Conservation (phyloP, 2,329 filamentous ascomycete genomes). For the Aspergillus caelatus region DNA sequence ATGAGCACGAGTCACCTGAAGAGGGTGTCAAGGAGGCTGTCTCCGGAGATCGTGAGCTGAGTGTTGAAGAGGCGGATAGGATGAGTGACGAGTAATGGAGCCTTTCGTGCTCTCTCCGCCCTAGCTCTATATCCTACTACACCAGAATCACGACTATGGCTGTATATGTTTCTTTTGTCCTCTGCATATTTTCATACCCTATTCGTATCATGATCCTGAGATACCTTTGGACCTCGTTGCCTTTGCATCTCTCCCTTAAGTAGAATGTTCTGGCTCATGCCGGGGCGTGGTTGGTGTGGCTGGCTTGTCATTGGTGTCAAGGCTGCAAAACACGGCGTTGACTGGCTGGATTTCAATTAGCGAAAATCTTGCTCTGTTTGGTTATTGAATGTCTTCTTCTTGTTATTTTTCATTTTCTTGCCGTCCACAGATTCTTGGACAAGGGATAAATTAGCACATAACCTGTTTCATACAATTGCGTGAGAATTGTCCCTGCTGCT, state of each 20-base stretch:
- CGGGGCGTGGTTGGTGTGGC: neutral
- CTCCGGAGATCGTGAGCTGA: conserved; percentile 19
- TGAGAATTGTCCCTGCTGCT: neutral
- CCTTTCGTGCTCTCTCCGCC: neutral
- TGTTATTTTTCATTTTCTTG: neutral
- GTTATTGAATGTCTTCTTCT: neutral
- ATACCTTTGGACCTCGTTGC: neutral
- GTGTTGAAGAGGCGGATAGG: conserved; percentile 18
- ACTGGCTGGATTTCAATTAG: conserved; percentile 24
- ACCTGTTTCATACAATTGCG: neutral
- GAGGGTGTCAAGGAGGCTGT: conserved; percentile 16
- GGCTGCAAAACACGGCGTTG: conserved; percentile 23
- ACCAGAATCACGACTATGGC: conserved; percentile 5
- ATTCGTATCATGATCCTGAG: conserved; percentile 4
- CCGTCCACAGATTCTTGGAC: neutral
- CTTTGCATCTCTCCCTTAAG: neutral
- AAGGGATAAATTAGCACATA: neutral
- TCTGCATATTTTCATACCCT: conserved; percentile 12
- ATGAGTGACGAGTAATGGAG: conserved; percentile 26
- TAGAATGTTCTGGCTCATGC: neutral
- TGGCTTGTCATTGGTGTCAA: conserved; percentile 12
- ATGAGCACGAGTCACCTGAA: conserved; percentile 14
- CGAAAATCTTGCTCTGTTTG: conserved; percentile 9
- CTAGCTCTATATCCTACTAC: neutral
- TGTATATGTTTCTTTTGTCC: conserved; percentile 11